These are phyloP conservation scores for Przewalskia tangutica DNA, from an alignment of 257 asterid genomes.

Conservation along the genomic window DNA sequence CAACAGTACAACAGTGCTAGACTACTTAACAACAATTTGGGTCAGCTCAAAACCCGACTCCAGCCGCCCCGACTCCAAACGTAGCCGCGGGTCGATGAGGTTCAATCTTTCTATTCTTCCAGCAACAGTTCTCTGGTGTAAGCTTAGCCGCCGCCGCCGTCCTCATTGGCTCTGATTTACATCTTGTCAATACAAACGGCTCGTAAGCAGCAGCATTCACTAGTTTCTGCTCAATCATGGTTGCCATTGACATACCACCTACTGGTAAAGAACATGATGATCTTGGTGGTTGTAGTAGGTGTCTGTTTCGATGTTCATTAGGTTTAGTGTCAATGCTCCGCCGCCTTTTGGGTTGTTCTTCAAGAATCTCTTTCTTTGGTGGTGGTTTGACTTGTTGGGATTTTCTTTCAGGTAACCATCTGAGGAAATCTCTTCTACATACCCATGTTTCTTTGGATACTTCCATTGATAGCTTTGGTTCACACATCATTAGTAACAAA, in stretches of 20 bases:
- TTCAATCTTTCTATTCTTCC: conserved; percentile 75
- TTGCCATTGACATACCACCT: conserved; percentile 37
- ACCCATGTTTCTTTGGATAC: conserved; percentile 98
- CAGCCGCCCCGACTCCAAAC: conserved; percentile 65
- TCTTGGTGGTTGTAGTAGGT: conserved; percentile 26
- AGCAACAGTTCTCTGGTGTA: conserved; percentile 60
- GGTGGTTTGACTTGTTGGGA: background rate
- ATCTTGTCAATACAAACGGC: conserved; percentile 79
- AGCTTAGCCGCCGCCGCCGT: conserved; percentile 88
- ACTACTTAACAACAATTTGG: conserved; percentile 16
- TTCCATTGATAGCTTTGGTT: conserved; percentile 94
- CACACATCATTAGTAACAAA: conserved; percentile 88
- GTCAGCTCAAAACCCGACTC: conserved; percentile 60
- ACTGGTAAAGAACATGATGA: conserved; percentile 64
- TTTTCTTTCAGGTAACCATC: conserved; percentile 67
- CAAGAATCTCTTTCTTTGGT: background rate
- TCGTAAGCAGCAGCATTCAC: conserved; percentile 66
- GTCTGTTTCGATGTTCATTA: background rate
- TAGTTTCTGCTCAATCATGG: conserved; percentile 72
- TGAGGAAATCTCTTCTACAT: conserved; percentile 68
- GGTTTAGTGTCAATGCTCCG: conserved; percentile 1
- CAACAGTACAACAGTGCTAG: background rate
- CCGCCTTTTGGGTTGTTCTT: conserved; percentile 6
- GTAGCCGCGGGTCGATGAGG: conserved; percentile 53
- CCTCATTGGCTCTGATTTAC: conserved; percentile 97